Evolutionary conservation across 192 early-diverging fungal genomes (phyloP).

Genomic region (Coemansia sp.): DNA sequence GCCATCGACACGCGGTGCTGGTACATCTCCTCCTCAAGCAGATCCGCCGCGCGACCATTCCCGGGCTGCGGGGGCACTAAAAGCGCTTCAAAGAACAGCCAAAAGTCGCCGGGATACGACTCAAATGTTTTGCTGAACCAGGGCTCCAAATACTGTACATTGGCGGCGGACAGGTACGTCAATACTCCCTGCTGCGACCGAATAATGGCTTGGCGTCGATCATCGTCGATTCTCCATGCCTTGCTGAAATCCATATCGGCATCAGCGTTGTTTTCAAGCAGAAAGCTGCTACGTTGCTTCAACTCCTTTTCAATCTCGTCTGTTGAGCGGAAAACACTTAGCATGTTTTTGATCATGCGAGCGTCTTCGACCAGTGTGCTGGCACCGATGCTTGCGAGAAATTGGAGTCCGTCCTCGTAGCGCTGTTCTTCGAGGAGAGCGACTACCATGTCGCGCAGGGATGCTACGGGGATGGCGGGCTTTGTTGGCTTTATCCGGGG

Average conservation of each 20-base stretch:
- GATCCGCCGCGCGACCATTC: background rate
- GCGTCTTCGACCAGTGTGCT: constrained; percentile 14
- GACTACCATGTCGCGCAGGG: constrained; percentile 22
- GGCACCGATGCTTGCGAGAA: constrained; percentile 13
- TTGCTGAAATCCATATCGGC: constrained; percentile 11
- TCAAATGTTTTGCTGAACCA: constrained; percentile 29
- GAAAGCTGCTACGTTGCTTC: constrained; percentile 25
- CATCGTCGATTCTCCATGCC: constrained; percentile 33
- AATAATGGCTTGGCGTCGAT: constrained; percentile 18
- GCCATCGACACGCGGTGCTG: constrained; percentile 22
- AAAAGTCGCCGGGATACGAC: constrained; percentile 7
- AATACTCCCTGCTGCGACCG: constrained; percentile 31
- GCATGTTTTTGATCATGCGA: constrained; percentile 13
- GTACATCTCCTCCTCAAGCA: constrained; percentile 35
- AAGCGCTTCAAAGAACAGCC: constrained; percentile 23
- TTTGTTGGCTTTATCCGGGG: background rate
- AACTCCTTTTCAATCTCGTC: constrained; percentile 26
- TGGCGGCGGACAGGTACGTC: constrained; percentile 15
- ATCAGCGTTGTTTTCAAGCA: constrained; percentile 12
- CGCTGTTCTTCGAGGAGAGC: constrained; percentile 39
- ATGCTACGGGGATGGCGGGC: constrained; percentile 11
- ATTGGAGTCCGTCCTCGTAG: constrained; percentile 31
- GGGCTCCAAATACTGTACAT: constrained; percentile 20
- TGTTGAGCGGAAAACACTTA: constrained; percentile 36
- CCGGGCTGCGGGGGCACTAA: constrained; percentile 4